Conservation (phyloP, 768 basidiomycete genomes). For the Tylopilus intermedius region DNA sequence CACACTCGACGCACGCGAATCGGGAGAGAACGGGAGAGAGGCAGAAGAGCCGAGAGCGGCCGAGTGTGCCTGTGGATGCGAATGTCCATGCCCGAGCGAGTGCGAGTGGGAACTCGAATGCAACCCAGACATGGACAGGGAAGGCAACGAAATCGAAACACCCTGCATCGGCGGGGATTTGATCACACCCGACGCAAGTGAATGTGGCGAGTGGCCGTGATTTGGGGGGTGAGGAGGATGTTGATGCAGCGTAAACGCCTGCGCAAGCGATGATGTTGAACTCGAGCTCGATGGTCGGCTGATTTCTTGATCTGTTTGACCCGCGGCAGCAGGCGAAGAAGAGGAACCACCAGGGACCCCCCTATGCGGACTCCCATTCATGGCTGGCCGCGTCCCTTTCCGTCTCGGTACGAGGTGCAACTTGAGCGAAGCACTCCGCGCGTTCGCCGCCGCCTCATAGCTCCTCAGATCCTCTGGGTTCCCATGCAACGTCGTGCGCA, state of each 20-base stretch:
- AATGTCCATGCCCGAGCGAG: not conserved
- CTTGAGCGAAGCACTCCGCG: constrained; percentile 56
- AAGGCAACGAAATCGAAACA: constrained; percentile 28
- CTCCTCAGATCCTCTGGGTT: constrained; percentile 59
- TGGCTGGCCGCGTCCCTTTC: constrained; percentile 22
- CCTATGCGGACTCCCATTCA: constrained; percentile 18
- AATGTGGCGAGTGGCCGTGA: constrained; percentile 1
- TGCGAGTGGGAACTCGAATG: constrained; percentile 3
- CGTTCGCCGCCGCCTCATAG: constrained; percentile 74
- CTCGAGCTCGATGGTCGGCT: constrained; percentile 37
- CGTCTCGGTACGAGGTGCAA: constrained; percentile 50
- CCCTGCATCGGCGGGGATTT: constrained; percentile 27
- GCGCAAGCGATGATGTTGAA: constrained; percentile 36
- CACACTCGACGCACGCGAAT: constrained; percentile 30
- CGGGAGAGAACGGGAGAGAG: constrained; percentile 19
- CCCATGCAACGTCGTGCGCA: constrained; percentile 40
- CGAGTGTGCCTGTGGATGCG: constrained; percentile 4
- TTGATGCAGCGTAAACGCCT: constrained; percentile 34
- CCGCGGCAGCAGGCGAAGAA: not conserved
- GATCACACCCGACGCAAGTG: constrained; percentile 5
- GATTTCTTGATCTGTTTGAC: constrained; percentile 20
- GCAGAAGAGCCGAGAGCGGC: constrained; percentile 4
- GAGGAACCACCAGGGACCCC: not conserved
- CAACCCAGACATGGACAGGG: constrained; percentile 12
- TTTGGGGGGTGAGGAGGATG: not conserved